Base-by-base conservation (phyloP, 1,284 basidiomycete genomes). In the Malassezia restricta region DNA sequence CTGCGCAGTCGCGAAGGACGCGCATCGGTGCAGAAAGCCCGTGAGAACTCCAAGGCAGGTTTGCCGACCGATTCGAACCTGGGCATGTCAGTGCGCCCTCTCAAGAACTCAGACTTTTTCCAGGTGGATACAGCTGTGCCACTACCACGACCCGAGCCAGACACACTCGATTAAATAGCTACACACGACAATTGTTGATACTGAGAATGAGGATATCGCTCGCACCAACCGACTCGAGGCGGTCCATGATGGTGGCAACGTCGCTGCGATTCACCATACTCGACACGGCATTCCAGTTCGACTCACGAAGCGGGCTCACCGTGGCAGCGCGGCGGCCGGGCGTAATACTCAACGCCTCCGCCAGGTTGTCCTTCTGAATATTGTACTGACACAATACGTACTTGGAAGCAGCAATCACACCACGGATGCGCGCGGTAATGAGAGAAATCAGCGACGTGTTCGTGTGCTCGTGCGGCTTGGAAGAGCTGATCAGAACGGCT, bases 331-430 rank as follows among this genome's bases (percentile, higher is more conserved):
- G 78, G 49, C 90, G 79, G 1, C 92, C 92, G 0, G 92, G 94
- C 0, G 92, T 92, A 68, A 96, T 78, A 30, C 70, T 66, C 0
- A 83, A 79, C 0, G 87, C 90, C 3, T 76, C 76, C 8, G 76
- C 62, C 6, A 96, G 78, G 39, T 77, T 76, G 20, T 77, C 76
- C 9, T 87, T 80, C 31, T 76, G 75, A 54, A 98, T 79, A 74
- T 98, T 98, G 79, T 95, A 98, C 66, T 89, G 83, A 73, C 88
- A 88, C 15, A 91, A 77, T 43, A 92, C 85, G 74, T 90, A 95
- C 76, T 81, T 83, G 53, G 79, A 78, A 1, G 94, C 89, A 0
- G 94, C 91, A 54, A 96, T 79, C 40, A 96, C 89, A 58, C 94
- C 94, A 1, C 85, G 85, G 63, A 98, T 87, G 35, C 92, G 87